Evolutionary conservation across 345 rosid genomes (phyloP).

Genomic region (Salix udensis): DNA sequence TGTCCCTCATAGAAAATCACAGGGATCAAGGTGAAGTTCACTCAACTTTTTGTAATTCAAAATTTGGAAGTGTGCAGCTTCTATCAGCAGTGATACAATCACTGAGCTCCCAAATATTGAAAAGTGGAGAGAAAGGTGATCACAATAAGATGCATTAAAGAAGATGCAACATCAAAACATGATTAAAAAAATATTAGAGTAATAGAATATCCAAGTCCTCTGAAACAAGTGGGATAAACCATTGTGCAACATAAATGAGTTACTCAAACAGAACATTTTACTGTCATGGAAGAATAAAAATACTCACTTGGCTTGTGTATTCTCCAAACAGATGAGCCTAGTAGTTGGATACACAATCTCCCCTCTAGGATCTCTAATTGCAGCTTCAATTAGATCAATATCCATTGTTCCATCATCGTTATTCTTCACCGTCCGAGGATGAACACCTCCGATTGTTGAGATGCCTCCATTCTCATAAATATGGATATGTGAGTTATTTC

Average conservation of each 20-base stretch:
- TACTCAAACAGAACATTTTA: no score
- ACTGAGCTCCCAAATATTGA: not conserved
- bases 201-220: not conserved
- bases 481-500: conserved; percentile 76
- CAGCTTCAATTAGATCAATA: conserved; percentile 63
- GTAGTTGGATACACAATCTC: conserved; percentile 76
- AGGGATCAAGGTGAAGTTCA: not conserved
- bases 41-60: not conserved
- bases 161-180: not conserved
- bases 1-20: not conserved
- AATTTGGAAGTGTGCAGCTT: not conserved
- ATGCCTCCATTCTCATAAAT: conserved; percentile 84
- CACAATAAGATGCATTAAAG: no score
- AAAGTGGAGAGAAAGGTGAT: no score
- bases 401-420: conserved; percentile 83
- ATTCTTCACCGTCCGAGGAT: conserved; percentile 73
- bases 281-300: not conserved
- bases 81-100: not conserved
- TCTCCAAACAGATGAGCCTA: conserved; percentile 88
- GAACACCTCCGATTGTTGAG: conserved; percentile 86
- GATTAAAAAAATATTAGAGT: not conserved
- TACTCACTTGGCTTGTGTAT: conserved; percentile 82
- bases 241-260: not conserved
- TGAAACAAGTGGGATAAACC: not conserved
- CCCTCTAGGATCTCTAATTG: conserved; percentile 65